Evolutionary conservation across 805 yeast species (phyloP), one percentile per base, ranked within the genome.

Genomic region (Candida qinlingensis): DNA sequence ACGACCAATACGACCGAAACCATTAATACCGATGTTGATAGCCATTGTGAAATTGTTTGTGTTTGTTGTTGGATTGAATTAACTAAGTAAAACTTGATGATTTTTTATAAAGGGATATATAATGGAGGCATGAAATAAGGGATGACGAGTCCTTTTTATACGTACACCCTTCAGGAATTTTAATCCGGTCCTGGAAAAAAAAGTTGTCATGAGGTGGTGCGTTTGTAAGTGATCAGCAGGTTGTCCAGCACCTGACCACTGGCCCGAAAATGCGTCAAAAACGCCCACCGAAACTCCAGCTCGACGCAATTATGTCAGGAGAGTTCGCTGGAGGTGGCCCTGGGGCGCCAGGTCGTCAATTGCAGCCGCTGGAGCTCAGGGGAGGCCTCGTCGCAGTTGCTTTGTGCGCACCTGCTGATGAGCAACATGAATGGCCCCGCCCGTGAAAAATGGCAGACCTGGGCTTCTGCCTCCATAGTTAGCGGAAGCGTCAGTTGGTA

Each of bases 1-100:
- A 74, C 86, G 78, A 63, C 86, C 86, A 65, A 80, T 80, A 73
- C 86, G 76, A 66, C 86, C 86, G 78, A 80, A 80, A 63, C 86
- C 86, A 78, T 80, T 80, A 68, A 81, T 80, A 71, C 86, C 83
- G 70, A 81, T 73, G 50, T 68, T 74, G 64, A 75, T 72, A 68
- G 77, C 74, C 79, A 73, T 74, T 63, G 19, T 54, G 13, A 34
- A 38, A 40, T 38, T 9, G 29, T 49, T 13, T 34, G 13, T n/a
- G 25, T 33, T 26, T 28, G 34, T 19, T 12, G 9, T 29, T 41
- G 7, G 11, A n/a, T 19, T 19, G 19, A 19, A 19, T 19, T 19
- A 19, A 19, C 19, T 19, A 19, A 19, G 19, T 19, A 19, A 19
- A 19, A 19, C 19, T 19, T 19, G 19, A 19, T 19, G 19, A 19